Evolutionary conservation across 164 flowering plant species (phyloP).

Genomic region (Tetracentron sinense): DNA sequence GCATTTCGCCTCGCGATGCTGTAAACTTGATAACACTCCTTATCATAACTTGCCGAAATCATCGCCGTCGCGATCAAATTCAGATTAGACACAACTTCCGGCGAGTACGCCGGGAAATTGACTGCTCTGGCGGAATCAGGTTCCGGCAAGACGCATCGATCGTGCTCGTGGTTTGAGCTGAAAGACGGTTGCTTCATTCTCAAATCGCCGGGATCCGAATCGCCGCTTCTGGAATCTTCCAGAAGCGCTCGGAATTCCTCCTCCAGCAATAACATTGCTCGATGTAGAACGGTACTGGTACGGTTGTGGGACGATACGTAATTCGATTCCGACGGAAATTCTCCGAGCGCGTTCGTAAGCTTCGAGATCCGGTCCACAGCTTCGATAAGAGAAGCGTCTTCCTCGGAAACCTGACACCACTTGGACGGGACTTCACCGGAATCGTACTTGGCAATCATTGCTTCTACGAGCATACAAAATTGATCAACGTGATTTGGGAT

Average conservation of each 20-base stretch:
- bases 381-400: constrained; percentile 23
- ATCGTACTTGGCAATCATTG: constrained; percentile 27
- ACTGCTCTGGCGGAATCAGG: constrained; percentile 12
- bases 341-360: constrained; percentile 19
- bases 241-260: constrained; percentile 57
- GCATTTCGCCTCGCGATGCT: constrained; percentile 37
- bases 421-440: constrained; percentile 20
- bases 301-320: constrained; percentile 23
- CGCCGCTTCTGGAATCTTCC: constrained; percentile 26
- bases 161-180: constrained; percentile 1
- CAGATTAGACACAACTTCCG: constrained; percentile 35
- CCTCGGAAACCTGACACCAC: constrained; percentile 22
- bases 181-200: constrained; percentile 7
- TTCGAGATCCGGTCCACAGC: constrained; percentile 23
- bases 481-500: constrained; percentile 26
- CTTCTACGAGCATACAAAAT: constrained; percentile 28
- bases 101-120: constrained; percentile 36
- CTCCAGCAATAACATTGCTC: constrained; percentile 57
- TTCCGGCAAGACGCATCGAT: constrained; percentile 18
- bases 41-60: constrained; percentile 56
- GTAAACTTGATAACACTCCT: constrained; percentile 60
- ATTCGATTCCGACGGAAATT: constrained; percentile 4
- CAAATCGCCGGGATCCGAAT: background rate
- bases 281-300: constrained; percentile 39
- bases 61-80: constrained; percentile 43